Conservation (phyloP, 2,329 filamentous ascomycete species). For the Neofusicoccum cordaticola region DNA sequence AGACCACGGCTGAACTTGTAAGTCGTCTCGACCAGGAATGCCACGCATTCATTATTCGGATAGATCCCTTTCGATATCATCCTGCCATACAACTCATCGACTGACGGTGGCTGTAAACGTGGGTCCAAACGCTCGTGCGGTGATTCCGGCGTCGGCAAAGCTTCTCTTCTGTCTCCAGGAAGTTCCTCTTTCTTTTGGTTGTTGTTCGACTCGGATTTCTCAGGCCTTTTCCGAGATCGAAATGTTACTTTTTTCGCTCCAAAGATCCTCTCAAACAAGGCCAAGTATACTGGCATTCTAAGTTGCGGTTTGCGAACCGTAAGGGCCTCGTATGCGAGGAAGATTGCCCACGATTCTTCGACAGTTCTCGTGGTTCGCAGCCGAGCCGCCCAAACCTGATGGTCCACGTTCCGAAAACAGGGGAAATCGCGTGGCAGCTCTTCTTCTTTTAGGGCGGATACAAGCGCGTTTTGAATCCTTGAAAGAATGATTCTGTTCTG, state of each 20-base stretch:
- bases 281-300: constrained; percentile 46
- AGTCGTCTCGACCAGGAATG: constrained; percentile 51
- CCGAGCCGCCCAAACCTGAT: constrained; percentile 52
- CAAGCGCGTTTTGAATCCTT: constrained; percentile 19
- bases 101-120: constrained; percentile 58
- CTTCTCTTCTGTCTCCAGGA: constrained; percentile 61
- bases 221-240: background rate
- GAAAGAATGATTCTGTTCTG: constrained; percentile 53
- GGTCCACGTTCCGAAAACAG: constrained; percentile 11
- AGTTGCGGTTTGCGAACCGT: constrained; percentile 32
- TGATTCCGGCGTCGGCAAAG: constrained; percentile 56
- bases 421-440: background rate
- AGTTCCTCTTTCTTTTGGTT: constrained; percentile 30
- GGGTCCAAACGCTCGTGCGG: constrained; percentile 64
- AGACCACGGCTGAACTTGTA: constrained; percentile 21
- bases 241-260: background rate
- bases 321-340: constrained; percentile 53
- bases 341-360: constrained; percentile 65
- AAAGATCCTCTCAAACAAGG: constrained; percentile 56
- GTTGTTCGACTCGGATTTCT: background rate
- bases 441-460: constrained; percentile 18
- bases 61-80: constrained; percentile 54
- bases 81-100: constrained; percentile 56
- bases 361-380: constrained; percentile 59
- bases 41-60: constrained; percentile 52